These are phyloP conservation scores for Plantago lanceolata DNA, from an alignment of 305 asterid species.

Conservation along the genomic window DNA sequence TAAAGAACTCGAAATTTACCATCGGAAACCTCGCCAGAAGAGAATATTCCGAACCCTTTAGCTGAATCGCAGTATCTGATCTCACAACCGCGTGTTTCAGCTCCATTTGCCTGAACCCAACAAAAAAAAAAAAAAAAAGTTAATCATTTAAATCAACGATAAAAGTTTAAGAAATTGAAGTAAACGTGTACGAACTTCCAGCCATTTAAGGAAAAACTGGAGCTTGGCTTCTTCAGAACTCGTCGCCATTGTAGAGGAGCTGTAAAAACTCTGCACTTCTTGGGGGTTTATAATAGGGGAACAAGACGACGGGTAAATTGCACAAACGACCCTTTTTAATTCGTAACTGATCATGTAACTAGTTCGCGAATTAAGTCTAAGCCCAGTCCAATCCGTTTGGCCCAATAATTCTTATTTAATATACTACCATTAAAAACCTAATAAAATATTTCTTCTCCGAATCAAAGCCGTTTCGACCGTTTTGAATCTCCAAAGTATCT, in stretches of 20 bases:
- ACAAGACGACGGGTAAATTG: too few species aligned
- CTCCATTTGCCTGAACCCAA: constrained; percentile 66
- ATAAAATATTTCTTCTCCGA: too few species aligned
- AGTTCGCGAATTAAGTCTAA: too few species aligned
- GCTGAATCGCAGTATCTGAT: constrained; percentile 68
- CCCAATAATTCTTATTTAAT: too few species aligned
- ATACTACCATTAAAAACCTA: too few species aligned
- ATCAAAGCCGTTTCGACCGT: too few species aligned
- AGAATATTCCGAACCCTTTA: constrained; percentile 75
- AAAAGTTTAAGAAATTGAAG: background rate
- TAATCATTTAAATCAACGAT: background rate
- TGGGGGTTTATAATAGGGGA: too few species aligned
- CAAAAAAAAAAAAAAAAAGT: constrained; percentile 5
- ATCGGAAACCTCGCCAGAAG: constrained; percentile 45
- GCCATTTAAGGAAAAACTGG: constrained; percentile 74
- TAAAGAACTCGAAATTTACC: constrained; percentile 39
- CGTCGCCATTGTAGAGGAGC: constrained; percentile 49
- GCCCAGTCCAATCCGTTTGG: too few species aligned
- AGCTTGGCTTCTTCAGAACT: constrained; percentile 60
- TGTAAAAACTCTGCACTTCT: constrained; percentile 1
- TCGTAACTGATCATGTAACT: too few species aligned
- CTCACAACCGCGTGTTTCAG: constrained; percentile 59
- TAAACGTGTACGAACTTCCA: constrained; percentile 35
- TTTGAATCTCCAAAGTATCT: too few species aligned
- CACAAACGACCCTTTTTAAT: too few species aligned